Evolutionary conservation across 139 green algal species (phyloP).

Genomic region (Closterium sp.): DNA sequence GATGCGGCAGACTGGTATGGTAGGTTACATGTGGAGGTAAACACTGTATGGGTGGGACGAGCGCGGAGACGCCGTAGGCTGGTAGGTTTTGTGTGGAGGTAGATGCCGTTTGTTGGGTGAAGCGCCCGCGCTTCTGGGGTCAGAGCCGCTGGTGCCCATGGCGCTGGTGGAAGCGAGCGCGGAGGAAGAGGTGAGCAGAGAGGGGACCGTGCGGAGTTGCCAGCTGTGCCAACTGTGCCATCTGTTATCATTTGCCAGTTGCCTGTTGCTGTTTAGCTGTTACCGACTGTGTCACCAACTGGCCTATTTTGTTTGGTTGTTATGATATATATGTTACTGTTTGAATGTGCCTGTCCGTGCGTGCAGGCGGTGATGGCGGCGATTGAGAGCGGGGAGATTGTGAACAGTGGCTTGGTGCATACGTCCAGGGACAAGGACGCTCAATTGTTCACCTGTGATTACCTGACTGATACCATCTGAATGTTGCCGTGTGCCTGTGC

Average conservation of each 20-base stretch:
- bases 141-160: conserved; percentile 37
- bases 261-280: neutral
- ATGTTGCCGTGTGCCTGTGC: neutral
- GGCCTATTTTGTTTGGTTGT: neutral
- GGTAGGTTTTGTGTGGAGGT: no score
- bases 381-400: conserved; percentile 19
- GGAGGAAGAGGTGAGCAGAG: conserved; percentile 33
- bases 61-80: no score
- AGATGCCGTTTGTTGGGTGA: no score
- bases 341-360: no score
- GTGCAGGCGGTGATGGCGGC: neutral
- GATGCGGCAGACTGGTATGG: no score
- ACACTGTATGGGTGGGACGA: no score
- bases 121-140: conserved; percentile 23
- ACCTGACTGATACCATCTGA: neutral
- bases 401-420: neutral
- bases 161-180: conserved; percentile 20
- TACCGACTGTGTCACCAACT: neutral
- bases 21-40: no score
- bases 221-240: no score
- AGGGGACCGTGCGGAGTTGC: no score
- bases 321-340: neutral
- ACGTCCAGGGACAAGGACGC: no score
- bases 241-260: no score
- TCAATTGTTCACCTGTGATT: neutral